Evolutionary conservation across 164 flowering plant species (phyloP), one percentile per base, ranked within the genome.

Genomic region (Vitis rotundifolia): DNA sequence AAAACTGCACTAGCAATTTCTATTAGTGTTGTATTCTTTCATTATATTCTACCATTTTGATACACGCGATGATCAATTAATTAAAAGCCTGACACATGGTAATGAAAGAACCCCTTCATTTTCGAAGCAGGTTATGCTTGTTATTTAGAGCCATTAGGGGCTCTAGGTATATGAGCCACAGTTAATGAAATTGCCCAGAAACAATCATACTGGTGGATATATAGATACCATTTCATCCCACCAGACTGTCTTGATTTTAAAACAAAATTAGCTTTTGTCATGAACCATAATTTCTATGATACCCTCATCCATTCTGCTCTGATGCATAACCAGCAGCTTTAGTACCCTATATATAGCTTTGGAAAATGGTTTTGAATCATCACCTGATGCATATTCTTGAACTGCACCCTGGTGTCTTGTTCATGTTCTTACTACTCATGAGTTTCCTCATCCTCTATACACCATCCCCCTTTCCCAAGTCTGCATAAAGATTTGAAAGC

Each of bases 341-440:
- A 83, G 71, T 56, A 85, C 58, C 59, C 66, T 22, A 58, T 63
- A 79, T 2, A 85, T 49, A 51, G 79, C 82, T 63, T 75, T 31
- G 13, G 77, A 73, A 63, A 80, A 82, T 2, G 76, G 73, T 52
- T 85, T 85, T n/a, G 83, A 73, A 71, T 80, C 71, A 62, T 83
- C 87, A 1, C 87, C 80, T 2, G 87, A 75, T 44, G 76, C 76
- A 73, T 80, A 85, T 60, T 83, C 87, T 49, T 79, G 66, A 65
- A 54, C 89, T 84, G 56, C 84, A 78, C 8, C 89, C 88, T 11
- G 89, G 89, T 7, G 72, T 84, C 64, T 75, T 87, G 83, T 78
- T 83, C 83, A 81, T 71, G 70, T 76, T 75, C 71, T 66, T 79
- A 22, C 75, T 73, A 53, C 86, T 77, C 11, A 84, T 84, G 31